Evolutionary conservation across 1,139 yeast species (phyloP), one percentile per base, ranked within the genome.

Genomic region (Debaryomycetaceae sp.): DNA sequence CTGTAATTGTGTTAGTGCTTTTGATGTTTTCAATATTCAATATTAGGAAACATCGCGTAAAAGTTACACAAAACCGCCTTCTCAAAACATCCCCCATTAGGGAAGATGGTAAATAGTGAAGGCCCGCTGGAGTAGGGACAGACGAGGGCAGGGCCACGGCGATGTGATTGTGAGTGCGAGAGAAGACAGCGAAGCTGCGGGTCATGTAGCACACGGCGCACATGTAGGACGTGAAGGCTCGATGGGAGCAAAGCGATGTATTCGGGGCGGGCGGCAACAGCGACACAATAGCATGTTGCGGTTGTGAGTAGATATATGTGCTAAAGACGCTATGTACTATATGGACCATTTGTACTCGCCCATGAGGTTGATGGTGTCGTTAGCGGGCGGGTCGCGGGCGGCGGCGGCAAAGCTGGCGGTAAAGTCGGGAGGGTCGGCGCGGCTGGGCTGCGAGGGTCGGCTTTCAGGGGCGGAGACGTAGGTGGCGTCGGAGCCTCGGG

Each of bases 321-420:
- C 20, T 17, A 2, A 17, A 17, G 20, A 17, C 20, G 2, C 20
- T 34, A 34, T 14, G n/a, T 8, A 33, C 35, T 56, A 63, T 33
- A 62, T 49, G 14, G 54, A 53, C 70, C 70, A 66, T 49, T 63
- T 60, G 48, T 64, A 65, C 45, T 64, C 69, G 4, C 71, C 70
- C 66, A 65, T 63, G 39, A 65, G 54, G 43, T 60, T 60, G 11
- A 65, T 46, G 7, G 66, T 63, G 40, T 60, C 60, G 41, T 51
- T 49, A 27, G 11, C 11, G 11, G 31, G 31, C 8, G 31, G 31
- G 31, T 8, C 11, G 20, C 33, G 43, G 17, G 22, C 20, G 38
- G 20, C 39, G 37, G 41, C 30, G n/a, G 37, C 24, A 6, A 24
- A 31, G 14, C 4, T 40, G 34, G 14, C 24, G 49, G 42, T 6